phyloP scores from a whole-genome alignment of 768 basidiomycete species.

The Postia placenta region DNA sequence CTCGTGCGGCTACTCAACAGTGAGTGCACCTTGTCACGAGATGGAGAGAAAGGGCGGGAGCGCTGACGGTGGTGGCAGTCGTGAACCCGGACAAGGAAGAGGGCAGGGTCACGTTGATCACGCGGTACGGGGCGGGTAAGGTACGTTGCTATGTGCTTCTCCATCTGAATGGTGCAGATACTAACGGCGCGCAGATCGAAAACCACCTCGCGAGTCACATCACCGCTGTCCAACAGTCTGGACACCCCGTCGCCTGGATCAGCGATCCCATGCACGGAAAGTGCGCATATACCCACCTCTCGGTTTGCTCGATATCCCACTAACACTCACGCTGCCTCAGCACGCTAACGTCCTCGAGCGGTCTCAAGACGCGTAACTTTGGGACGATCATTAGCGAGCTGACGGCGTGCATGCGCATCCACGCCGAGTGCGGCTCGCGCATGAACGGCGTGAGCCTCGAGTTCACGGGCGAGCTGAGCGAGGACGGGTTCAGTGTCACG shows the following conservation, averaged over 20 bases:
- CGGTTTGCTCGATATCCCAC: neutral
- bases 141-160: slow-evolving; percentile 32
- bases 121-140: slow-evolving; percentile 88
- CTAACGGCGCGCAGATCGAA: slow-evolving; percentile 52
- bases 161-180: too few species aligned
- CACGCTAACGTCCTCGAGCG: slow-evolving; percentile 73
- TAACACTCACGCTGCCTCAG: slow-evolving; percentile 31
- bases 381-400: slow-evolving; percentile 86
- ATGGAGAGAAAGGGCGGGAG: too few species aligned
- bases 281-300: slow-evolving; percentile 42
- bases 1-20: slow-evolving; percentile 70
- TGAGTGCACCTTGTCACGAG: too few species aligned
- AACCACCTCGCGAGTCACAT: slow-evolving; percentile 77
- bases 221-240: slow-evolving; percentile 65
- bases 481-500: slow-evolving; percentile 91
- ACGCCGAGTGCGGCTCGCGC: slow-evolving; percentile 63
- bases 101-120: slow-evolving; percentile 86
- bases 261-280: slow-evolving; percentile 99
- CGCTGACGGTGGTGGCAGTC: too few species aligned
- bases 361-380: slow-evolving; percentile 89
- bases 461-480: slow-evolving; percentile 81
- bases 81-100: slow-evolving; percentile 81
- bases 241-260: slow-evolving; percentile 89
- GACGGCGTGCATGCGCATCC: slow-evolving; percentile 74
- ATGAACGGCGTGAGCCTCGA: slow-evolving; percentile 63